Conservation (phyloP, 2,329 filamentous ascomycete genomes). For the Colletotrichum sp. region DNA sequence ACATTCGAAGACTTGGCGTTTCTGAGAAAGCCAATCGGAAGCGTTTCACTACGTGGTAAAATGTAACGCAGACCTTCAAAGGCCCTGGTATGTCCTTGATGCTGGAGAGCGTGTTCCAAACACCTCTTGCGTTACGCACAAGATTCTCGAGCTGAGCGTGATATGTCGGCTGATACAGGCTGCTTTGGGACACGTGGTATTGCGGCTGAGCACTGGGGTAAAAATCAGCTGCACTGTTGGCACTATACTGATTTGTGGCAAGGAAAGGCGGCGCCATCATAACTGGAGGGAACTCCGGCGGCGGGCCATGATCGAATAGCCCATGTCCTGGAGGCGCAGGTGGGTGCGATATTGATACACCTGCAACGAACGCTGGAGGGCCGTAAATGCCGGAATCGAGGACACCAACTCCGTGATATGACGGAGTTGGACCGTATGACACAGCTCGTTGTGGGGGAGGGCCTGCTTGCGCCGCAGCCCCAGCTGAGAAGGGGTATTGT, state of each 20-base stretch:
- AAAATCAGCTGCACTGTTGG: neutral
- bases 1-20: conserved; percentile 61
- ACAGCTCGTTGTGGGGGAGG: neutral
- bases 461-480: neutral
- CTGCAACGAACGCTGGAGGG: neutral
- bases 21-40: conserved; percentile 64
- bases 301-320: neutral
- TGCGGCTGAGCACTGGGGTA: neutral
- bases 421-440: neutral
- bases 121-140: conserved; percentile 58
- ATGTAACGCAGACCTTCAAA: conserved; percentile 66
- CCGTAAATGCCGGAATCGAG: neutral
- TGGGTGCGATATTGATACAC: neutral
- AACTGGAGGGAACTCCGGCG: neutral
- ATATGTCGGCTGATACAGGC: conserved; percentile 26
- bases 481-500: neutral
- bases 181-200: neutral
- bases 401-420: neutral
- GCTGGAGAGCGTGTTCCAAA: conserved; percentile 67
- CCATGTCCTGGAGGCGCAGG: conserved; percentile 35
- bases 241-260: neutral
- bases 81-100: conserved; percentile 67
- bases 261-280: neutral
- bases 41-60: conserved; percentile 65
- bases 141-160: conserved; percentile 57